Percentiles rank a stretch among this genome's conserved stretches.
Conservation (phyloP, 371 early-diverging fungal genomes). For the Mucor piriformis region DNA sequence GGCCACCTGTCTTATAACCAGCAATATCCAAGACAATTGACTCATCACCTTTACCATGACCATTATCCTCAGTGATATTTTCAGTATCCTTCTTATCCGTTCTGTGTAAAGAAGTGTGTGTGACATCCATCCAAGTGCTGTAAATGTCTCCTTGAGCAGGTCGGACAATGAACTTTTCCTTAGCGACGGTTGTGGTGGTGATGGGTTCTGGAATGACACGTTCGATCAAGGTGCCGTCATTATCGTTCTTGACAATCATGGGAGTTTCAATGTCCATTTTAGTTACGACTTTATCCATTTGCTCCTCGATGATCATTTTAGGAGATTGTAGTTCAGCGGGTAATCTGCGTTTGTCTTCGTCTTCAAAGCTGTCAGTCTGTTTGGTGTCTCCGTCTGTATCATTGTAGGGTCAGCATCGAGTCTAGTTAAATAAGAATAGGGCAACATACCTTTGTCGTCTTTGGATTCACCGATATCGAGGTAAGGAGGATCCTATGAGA, state of each 20-base stretch:
- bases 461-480: slow-evolving; percentile 43
- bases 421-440: too few relatives aligned
- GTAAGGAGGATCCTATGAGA: slow-evolving; percentile 48
- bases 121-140: slow-evolving; percentile 48
- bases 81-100: slow-evolving; percentile 8
- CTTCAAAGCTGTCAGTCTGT: slow-evolving; percentile 48
- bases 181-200: slow-evolving; percentile 48
- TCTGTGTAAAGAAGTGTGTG: slow-evolving; percentile 36
- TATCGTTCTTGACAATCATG: slow-evolving; percentile 3
- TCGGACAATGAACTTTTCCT: slow-evolving; percentile 51
- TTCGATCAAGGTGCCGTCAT: slow-evolving; percentile 46
- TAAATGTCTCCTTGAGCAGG: slow-evolving; percentile 45
- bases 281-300: slow-evolving; percentile 50
- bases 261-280: slow-evolving; percentile 38
- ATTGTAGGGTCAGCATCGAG: too few relatives aligned
- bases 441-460: background rate
- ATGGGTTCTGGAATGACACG: slow-evolving; percentile 47
- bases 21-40: slow-evolving; percentile 62
- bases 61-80: slow-evolving; percentile 1
- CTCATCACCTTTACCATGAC: slow-evolving; percentile 35
- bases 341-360: slow-evolving; percentile 39
- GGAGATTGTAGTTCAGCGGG: slow-evolving; percentile 51
- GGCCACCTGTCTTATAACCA: slow-evolving; percentile 56
- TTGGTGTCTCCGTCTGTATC: background rate
- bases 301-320: slow-evolving; percentile 56